phyloP scores from a whole-genome alignment of 768 basidiomycete genomes.

The Kwoniella shandongensis region DNA sequence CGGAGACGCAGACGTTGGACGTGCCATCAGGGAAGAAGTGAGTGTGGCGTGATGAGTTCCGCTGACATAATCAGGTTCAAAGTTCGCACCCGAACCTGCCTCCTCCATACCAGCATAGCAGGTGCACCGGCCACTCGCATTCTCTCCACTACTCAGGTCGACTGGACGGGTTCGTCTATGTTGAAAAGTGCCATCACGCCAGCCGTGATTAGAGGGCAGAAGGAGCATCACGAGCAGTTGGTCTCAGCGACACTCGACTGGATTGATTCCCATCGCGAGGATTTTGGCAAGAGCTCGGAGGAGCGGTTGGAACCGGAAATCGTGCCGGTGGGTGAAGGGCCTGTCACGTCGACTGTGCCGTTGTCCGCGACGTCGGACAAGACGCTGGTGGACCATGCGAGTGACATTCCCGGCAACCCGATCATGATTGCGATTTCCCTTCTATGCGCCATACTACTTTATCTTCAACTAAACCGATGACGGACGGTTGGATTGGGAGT shows the following conservation, averaged over 20 bases:
- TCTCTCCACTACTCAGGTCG: slow-evolving; percentile 32
- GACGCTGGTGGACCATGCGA: slow-evolving; percentile 6
- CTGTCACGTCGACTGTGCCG: not conserved
- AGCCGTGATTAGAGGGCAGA: slow-evolving; percentile 39
- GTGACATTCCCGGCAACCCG: slow-evolving; percentile 27
- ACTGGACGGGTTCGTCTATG: slow-evolving; percentile 27
- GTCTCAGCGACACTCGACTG: slow-evolving; percentile 10
- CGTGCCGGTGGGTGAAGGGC: not conserved
- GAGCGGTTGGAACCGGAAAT: not conserved
- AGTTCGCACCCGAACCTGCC: slow-evolving; percentile 29
- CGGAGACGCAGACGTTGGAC: slow-evolving; percentile 31
- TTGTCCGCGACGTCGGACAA: slow-evolving; percentile 1
- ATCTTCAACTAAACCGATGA: no score
- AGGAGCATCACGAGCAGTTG: slow-evolving; percentile 25
- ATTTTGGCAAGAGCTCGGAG: slow-evolving; percentile 13
- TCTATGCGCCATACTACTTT: slow-evolving; percentile 9
- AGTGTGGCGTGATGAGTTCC: slow-evolving; percentile 4
- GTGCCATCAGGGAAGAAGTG: slow-evolving; percentile 36
- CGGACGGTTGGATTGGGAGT: no score
- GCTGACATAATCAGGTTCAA: slow-evolving; percentile 24
- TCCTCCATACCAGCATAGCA: slow-evolving; percentile 19
- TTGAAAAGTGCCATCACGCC: slow-evolving; percentile 34
- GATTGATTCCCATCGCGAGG: slow-evolving; percentile 26
- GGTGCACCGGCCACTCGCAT: slow-evolving; percentile 28
- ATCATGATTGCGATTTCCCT: slow-evolving; percentile 17